Percentiles rank a stretch among this genome's conserved stretches.
Evolutionary conservation across 768 basidiomycete species (phyloP).

Genomic region (Pisolithus microcarpus): DNA sequence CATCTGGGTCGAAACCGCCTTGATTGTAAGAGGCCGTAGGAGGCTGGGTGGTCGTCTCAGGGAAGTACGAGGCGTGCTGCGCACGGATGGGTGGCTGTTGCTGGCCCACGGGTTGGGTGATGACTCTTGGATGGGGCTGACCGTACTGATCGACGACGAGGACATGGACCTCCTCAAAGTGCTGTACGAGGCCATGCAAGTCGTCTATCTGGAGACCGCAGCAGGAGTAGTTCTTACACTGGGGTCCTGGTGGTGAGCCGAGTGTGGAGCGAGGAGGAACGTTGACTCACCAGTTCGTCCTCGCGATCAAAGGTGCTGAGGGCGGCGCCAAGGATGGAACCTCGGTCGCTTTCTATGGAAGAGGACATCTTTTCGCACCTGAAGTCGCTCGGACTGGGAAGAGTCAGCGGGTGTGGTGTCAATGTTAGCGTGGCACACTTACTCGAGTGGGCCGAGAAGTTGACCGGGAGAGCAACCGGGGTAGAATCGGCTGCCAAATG

Average conservation of each 20-base stretch:
- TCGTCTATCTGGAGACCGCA: conserved; percentile 75
- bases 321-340: conserved; percentile 50
- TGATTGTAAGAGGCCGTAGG: conserved; percentile 28
- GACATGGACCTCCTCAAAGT: conserved; percentile 88
- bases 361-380: conserved; percentile 40
- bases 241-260: not conserved
- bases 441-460: conserved; percentile 61
- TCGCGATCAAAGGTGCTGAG: conserved; percentile 60
- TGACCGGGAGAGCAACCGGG: conserved; percentile 59
- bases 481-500: conserved; percentile 57
- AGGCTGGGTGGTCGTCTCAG: conserved; percentile 14
- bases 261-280: not conserved
- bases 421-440: conserved; percentile 20
- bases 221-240: conserved; percentile 87
- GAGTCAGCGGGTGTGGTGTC: not conserved
- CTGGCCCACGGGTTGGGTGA: conserved; percentile 28
- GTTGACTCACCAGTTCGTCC: conserved; percentile 57
- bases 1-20: conserved; percentile 59
- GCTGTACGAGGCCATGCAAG: conserved; percentile 80
- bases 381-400: conserved; percentile 38
- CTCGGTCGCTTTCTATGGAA: conserved; percentile 55
- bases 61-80: conserved; percentile 24
- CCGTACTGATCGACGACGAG: conserved; percentile 51
- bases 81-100: conserved; percentile 24
- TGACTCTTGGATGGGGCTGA: conserved; percentile 27